phyloP scores from a whole-genome alignment of 164 flowering plant genomes.

The Cinnamomum chago region DNA sequence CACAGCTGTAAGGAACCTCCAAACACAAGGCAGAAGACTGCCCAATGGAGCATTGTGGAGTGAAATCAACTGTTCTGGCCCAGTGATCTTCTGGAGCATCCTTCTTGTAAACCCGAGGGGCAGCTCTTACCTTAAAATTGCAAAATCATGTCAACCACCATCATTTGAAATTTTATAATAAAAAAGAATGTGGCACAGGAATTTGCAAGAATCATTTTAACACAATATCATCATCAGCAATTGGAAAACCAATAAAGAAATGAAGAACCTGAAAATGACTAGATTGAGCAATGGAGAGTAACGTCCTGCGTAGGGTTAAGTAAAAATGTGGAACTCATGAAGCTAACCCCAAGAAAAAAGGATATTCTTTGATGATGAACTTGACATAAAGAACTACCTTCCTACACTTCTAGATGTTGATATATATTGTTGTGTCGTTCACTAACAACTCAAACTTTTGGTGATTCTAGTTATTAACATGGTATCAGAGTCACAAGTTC shows the following conservation, averaged over 20 bases:
- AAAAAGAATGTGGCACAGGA: not conserved
- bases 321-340: too few relatives aligned
- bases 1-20: conserved; percentile 41
- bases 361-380: too few relatives aligned
- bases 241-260: not conserved
- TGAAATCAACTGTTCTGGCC: conserved; percentile 70
- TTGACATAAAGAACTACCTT: too few relatives aligned
- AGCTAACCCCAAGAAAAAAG: too few relatives aligned
- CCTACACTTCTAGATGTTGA: too few relatives aligned
- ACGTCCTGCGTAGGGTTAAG: not conserved
- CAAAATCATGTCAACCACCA: not conserved
- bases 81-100: conserved; percentile 55
- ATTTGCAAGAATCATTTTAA: not conserved
- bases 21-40: conserved; percentile 76
- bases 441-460: too few relatives aligned
- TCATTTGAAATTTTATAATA: not conserved
- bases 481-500: too few relatives aligned
- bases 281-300: not conserved
- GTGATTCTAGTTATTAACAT: too few relatives aligned
- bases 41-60: conserved; percentile 50
- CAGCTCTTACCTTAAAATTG: conserved; percentile 45
- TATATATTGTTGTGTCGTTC: too few relatives aligned
- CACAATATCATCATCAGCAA: not conserved
- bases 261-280: not conserved
- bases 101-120: conserved; percentile 64